Conservation (phyloP, 2,329 filamentous ascomycete species). For the Aspergillus latus region DNA sequence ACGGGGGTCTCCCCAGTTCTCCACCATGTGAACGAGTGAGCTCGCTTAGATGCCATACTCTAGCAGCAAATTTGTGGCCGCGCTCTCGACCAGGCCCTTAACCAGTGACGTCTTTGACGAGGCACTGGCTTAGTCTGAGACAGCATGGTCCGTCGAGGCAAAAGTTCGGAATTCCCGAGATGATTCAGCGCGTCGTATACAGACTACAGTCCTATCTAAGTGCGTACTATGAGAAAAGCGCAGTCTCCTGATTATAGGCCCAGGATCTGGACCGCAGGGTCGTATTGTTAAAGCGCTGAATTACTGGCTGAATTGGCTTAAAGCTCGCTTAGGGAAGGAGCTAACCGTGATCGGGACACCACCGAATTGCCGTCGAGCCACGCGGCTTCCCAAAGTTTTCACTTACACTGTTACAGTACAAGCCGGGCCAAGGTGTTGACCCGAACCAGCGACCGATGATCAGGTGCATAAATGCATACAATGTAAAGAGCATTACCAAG, state of each 20-base stretch:
- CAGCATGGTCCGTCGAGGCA: neutral
- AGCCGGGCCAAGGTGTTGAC: neutral
- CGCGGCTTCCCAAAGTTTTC: neutral
- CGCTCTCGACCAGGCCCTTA: neutral
- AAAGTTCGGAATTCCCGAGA: neutral
- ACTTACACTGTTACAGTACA: neutral
- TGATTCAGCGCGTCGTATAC: neutral
- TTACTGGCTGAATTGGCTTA: neutral
- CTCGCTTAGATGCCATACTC: neutral
- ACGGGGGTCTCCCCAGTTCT: neutral
- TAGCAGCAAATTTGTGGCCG: neutral
- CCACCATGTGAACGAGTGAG: neutral
- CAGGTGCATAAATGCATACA: neutral
- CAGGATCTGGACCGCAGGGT: neutral
- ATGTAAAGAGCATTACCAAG: too few relatives aligned
- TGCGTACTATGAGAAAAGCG: neutral
- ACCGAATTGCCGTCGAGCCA: neutral
- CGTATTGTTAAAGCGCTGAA: neutral
- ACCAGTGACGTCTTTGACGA: neutral
- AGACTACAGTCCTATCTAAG: too few relatives aligned
- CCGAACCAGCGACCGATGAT: neutral
- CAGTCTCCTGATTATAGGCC: neutral
- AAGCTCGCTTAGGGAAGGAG: neutral
- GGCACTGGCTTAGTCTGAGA: neutral
- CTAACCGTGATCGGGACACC: neutral